Conservation (phyloP, 352 stramenopile genomes). For the Phytopythium ostracodes region DNA sequence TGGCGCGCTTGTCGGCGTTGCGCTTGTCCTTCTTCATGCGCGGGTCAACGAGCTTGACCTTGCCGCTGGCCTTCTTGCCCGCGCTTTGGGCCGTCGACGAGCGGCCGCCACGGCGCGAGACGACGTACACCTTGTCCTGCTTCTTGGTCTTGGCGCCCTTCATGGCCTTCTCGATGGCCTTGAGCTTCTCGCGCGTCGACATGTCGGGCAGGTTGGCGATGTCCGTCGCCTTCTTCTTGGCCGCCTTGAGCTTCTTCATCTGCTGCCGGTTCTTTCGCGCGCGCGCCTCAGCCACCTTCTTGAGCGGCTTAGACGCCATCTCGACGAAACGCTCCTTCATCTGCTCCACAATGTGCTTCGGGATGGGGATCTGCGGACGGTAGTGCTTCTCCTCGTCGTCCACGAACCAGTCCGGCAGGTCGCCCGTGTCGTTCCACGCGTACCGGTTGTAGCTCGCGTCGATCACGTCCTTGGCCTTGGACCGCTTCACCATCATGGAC, state of each 20-base stretch:
- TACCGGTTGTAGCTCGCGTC: slow-evolving; percentile 99
- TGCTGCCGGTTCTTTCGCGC: slow-evolving; percentile 93
- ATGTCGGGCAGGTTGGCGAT: slow-evolving; percentile 96
- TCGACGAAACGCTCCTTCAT: slow-evolving; percentile 97
- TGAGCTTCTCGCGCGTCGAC: slow-evolving; percentile 97
- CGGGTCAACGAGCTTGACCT: slow-evolving; percentile 97
- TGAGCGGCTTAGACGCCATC: slow-evolving; percentile 96
- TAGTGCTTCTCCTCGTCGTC: slow-evolving; percentile 97
- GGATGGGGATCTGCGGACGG: slow-evolving; percentile 96
- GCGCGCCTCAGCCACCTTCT: slow-evolving; percentile 98
- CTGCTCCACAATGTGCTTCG: slow-evolving; percentile 94
- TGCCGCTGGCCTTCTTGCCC: slow-evolving; percentile 82
- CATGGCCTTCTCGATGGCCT: slow-evolving; percentile 97
- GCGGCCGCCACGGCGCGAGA: slow-evolving; percentile 75
- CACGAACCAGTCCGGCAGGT: slow-evolving; percentile 98
- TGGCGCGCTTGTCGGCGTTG: slow-evolving; percentile 75
- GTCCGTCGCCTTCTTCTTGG: slow-evolving; percentile 97
- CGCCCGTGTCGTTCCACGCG: slow-evolving; percentile 96
- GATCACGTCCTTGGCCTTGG: slow-evolving; percentile 97
- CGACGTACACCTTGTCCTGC: slow-evolving; percentile 96
- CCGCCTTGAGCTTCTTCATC: slow-evolving; percentile 94
- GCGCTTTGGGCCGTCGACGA: slow-evolving; percentile 45
- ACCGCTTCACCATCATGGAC: slow-evolving; percentile 97
- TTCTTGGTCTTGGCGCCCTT: slow-evolving; percentile 88
- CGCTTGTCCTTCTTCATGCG: slow-evolving; percentile 97